Evolutionary conservation across 169 alveolate genomes (phyloP).

Genomic region (Fabrea salina): DNA sequence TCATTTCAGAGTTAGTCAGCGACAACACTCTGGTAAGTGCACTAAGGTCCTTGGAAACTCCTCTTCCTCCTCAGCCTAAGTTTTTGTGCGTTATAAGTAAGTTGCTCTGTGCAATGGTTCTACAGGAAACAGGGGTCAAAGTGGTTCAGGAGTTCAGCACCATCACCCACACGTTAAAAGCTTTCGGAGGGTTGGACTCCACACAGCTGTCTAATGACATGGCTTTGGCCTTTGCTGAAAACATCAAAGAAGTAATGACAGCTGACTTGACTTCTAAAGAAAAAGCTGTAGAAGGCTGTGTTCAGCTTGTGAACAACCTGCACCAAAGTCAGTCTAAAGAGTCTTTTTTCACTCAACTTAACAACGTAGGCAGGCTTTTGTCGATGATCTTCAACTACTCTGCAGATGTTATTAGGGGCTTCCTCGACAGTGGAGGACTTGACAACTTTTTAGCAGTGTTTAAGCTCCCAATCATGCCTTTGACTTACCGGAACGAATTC

Average conservation of each 20-base stretch:
- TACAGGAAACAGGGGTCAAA: not conserved
- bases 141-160: not conserved
- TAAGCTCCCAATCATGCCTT: conserved; percentile 1
- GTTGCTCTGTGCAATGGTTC: not conserved
- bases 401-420: conserved; percentile 4
- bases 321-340: not conserved
- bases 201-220: not conserved
- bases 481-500: not conserved
- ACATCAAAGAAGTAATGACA: not conserved
- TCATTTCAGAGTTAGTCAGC: not conserved
- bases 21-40: not conserved
- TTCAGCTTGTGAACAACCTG: not conserved
- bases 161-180: not conserved
- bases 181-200: not conserved
- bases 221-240: not conserved
- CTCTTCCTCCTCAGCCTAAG: not conserved
- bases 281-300: not conserved
- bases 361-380: conserved; percentile 5
- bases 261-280: not conserved
- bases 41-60: not conserved
- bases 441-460: not conserved
- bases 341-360: not conserved
- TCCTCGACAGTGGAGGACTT: not conserved
- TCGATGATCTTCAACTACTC: not conserved
- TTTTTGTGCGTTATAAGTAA: not conserved